Conservation (phyloP, 2,329 filamentous ascomycete species). For the Pochonia chlamydosporia region DNA sequence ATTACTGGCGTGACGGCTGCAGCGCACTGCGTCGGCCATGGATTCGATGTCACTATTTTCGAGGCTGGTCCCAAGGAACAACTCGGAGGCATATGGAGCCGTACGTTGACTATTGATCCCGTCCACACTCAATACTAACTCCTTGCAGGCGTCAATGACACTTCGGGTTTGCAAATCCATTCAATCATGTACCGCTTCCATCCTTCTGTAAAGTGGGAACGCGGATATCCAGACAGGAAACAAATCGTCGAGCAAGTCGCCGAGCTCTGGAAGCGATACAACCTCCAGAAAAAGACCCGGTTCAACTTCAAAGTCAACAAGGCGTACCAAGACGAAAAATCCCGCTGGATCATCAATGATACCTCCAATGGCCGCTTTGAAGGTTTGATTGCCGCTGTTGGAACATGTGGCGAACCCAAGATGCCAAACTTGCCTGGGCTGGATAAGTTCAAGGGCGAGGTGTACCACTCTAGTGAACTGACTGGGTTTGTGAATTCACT, state of each 20-base stretch:
- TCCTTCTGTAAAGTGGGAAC: constrained; percentile 67
- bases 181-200: constrained; percentile 86
- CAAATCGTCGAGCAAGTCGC: constrained; percentile 70
- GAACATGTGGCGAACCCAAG: constrained; percentile 75
- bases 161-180: constrained; percentile 77
- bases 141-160: constrained; percentile 81
- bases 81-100: constrained; percentile 76
- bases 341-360: constrained; percentile 74
- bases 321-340: constrained; percentile 61
- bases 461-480: constrained; percentile 70
- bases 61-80: constrained; percentile 62
- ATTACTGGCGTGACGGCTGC: constrained; percentile 74
- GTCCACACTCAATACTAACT: too few relatives aligned
- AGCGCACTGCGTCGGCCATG: constrained; percentile 78
- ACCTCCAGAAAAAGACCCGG: constrained; percentile 61
- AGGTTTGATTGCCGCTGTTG: constrained; percentile 71
- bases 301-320: constrained; percentile 67
- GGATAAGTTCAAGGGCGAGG: constrained; percentile 63
- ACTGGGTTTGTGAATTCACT: constrained; percentile 41
- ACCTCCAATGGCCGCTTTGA: constrained; percentile 67
- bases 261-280: constrained; percentile 69
- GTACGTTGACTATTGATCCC: constrained; percentile 39
- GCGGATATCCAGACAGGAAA: constrained; percentile 70
- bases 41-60: constrained; percentile 76
- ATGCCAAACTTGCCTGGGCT: constrained; percentile 66